phyloP scores from a whole-genome alignment of 192 early-diverging fungal species.

The Cetraspora pellucida region DNA sequence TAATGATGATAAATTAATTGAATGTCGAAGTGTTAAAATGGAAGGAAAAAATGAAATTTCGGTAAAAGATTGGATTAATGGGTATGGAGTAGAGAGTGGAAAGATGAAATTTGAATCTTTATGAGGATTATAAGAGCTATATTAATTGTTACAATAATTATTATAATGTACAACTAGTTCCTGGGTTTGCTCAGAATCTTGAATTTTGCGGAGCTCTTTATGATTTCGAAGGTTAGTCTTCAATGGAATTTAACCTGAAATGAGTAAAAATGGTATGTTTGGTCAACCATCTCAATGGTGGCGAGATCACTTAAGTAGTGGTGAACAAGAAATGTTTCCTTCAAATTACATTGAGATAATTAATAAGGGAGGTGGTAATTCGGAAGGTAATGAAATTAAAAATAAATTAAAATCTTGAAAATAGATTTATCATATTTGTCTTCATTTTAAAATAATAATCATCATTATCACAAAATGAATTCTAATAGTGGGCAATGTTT shows the following conservation, averaged over 20 bases:
- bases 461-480: too few relatives aligned
- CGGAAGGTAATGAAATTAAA: neutral
- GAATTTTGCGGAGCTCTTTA: constrained; percentile 91
- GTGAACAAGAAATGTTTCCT: constrained; percentile 88
- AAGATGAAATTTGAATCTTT: constrained; percentile 33
- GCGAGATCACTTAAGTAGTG: constrained; percentile 81
- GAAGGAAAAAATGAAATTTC: constrained; percentile 60
- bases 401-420: too few relatives aligned
- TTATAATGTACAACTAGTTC: neutral
- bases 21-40: constrained; percentile 51
- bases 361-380: constrained; percentile 59
- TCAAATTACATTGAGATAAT: constrained; percentile 90
- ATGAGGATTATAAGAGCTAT: too few relatives aligned
- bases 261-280: constrained; percentile 78
- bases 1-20: constrained; percentile 44
- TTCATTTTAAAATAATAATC: too few relatives aligned
- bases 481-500: too few relatives aligned
- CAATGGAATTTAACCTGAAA: constrained; percentile 80
- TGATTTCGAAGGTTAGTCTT: constrained; percentile 76
- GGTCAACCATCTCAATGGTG: constrained; percentile 87
- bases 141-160: too few relatives aligned
- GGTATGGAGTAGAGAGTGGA: constrained; percentile 56
- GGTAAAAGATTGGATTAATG: constrained; percentile 71
- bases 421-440: too few relatives aligned
- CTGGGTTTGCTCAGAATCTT: constrained; percentile 55